A percentile compares a stretch with the other conserved stretches of the same genome.
Conservation (phyloP, 225 moss, liverwort and hornwort species). For the Asterella californica region DNA sequence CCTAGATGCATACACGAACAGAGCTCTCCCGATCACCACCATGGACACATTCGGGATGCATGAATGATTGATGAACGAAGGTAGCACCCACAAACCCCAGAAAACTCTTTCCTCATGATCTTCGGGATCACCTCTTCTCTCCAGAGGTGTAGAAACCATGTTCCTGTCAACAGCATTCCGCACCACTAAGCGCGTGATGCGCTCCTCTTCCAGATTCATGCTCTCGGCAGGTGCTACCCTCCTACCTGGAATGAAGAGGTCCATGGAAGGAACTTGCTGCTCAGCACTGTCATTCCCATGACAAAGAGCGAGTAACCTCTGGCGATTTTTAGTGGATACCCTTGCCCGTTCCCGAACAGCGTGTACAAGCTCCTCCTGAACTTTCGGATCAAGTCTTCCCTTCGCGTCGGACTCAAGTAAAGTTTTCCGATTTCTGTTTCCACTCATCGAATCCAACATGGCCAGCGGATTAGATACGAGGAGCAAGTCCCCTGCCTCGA, state of each 20-base stretch:
- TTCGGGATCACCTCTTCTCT: conserved; percentile 4
- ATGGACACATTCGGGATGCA: conserved; percentile 76
- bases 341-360: conserved; percentile 43
- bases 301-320: conserved; percentile 51
- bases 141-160: conserved; percentile 32
- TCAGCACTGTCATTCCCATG: conserved; percentile 39
- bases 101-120: conserved; percentile 25
- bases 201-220: conserved; percentile 48
- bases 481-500: conserved; percentile 70
- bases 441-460: conserved; percentile 35
- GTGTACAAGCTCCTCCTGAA: conserved; percentile 29
- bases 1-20: conserved; percentile 78
- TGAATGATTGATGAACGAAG: conserved; percentile 87
- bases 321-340: conserved; percentile 46
- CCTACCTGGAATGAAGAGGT: conserved; percentile 41
- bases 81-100: conserved; percentile 81
- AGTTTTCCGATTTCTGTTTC: conserved; percentile 19
- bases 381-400: conserved; percentile 25
- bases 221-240: conserved; percentile 23
- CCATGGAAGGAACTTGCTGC: conserved; percentile 45
- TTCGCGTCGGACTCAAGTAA: conserved; percentile 2
- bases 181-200: conserved; percentile 48
- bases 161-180: conserved; percentile 67
- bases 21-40: conserved; percentile 64
- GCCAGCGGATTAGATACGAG: conserved; percentile 81